Conservation (phyloP, 2,329 filamentous ascomycete species). For the Exophiala viscosa region DNA sequence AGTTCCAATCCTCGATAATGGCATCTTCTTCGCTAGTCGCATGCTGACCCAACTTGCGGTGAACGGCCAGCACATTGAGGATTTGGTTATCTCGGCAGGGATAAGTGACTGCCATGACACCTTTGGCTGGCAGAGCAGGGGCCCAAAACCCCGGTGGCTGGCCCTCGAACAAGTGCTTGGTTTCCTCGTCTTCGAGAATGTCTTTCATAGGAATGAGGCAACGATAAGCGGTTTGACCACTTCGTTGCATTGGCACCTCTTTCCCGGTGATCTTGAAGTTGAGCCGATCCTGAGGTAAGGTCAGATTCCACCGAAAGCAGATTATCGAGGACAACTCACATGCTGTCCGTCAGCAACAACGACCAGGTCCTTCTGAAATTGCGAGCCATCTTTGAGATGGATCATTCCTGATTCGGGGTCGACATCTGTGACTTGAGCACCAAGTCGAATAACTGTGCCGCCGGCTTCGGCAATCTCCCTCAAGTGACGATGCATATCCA, state of each 20-base stretch:
- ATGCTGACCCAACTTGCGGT: slow-evolving; percentile 23
- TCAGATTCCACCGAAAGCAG: slow-evolving; percentile 11
- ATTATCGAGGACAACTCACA: slow-evolving; percentile 25
- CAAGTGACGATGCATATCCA: slow-evolving; percentile 41
- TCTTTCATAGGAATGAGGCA: slow-evolving; percentile 29
- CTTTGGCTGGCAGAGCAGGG: slow-evolving; percentile 26
- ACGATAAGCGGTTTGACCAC: slow-evolving; percentile 28
- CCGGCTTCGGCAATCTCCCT: slow-evolving; percentile 32
- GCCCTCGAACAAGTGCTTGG: slow-evolving; percentile 25
- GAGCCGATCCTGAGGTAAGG: slow-evolving; percentile 18
- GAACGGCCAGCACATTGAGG: slow-evolving; percentile 27
- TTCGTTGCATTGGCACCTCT: slow-evolving; percentile 26
- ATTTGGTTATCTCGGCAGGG: slow-evolving; percentile 27
- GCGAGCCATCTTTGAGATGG: slow-evolving; percentile 32
- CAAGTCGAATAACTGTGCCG: slow-evolving; percentile 27
- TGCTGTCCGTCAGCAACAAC: slow-evolving; percentile 35
- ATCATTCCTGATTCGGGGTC: slow-evolving; percentile 30
- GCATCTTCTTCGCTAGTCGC: slow-evolving; percentile 23
- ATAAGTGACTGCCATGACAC: slow-evolving; percentile 29
- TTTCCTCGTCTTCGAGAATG: slow-evolving; percentile 26
- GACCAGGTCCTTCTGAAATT: slow-evolving; percentile 37
- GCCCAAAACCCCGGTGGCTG: slow-evolving; percentile 28
- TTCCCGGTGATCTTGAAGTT: slow-evolving; percentile 27
- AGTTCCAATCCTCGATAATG: slow-evolving; percentile 29
- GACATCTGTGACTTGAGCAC: slow-evolving; percentile 30